Conservation (phyloP, 208 protist genomes). For the Leishmania amazonensis region DNA sequence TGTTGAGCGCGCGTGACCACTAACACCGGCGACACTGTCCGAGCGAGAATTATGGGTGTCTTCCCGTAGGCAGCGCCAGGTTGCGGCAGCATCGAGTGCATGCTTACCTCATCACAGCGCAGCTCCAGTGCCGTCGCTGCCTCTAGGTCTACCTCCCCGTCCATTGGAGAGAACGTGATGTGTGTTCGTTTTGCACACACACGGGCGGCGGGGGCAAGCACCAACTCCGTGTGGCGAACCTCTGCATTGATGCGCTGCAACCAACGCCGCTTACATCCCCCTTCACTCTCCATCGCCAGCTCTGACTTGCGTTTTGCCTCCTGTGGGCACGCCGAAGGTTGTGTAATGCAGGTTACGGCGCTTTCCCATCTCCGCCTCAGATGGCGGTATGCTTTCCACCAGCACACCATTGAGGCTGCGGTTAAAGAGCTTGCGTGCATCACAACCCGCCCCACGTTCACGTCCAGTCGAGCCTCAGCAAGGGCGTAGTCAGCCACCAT, state of each 20-base stretch:
- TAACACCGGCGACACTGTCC: background rate
- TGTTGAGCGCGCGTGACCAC: background rate
- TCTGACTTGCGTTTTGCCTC: background rate
- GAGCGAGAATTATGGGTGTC: background rate
- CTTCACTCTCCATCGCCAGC: background rate
- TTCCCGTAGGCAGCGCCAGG: background rate
- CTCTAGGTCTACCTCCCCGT: background rate
- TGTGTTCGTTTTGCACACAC: background rate
- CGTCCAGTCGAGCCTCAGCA: background rate
- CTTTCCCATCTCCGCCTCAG: background rate
- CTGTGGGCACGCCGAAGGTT: too few relatives aligned
- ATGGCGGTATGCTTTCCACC: background rate
- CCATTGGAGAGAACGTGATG: background rate
- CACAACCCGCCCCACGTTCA: background rate
- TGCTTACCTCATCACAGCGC: background rate
- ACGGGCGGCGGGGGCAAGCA: background rate
- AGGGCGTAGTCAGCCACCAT: slow-evolving; percentile 15
- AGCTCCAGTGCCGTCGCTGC: background rate
- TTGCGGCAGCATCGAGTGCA: background rate
- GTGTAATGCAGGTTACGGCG: background rate
- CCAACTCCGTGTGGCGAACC: background rate
- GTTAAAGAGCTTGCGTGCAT: slow-evolving; percentile 1
- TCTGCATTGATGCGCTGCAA: background rate
- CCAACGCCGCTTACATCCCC: too few relatives aligned
- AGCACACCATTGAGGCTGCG: slow-evolving; percentile 9